Evolutionary conservation across 1,284 basidiomycete species (phyloP).

Genomic region (Cutaneotrichosporon arboriforme): DNA sequence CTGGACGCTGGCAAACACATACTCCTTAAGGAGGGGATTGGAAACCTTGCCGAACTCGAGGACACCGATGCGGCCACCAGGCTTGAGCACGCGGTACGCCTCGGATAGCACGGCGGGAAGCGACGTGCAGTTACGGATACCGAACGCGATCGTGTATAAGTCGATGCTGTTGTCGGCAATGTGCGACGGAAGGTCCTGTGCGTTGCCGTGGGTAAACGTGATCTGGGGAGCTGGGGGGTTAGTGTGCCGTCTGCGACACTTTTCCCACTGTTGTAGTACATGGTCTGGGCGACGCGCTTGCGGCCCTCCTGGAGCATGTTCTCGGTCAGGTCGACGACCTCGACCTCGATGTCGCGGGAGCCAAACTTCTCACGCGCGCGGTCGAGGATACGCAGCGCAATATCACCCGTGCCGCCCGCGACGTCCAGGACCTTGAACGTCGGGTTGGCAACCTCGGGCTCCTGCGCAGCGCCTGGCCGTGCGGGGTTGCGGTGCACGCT

Average conservation of each 20-base stretch:
- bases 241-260: no score
- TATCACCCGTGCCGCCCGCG: conserved; percentile 96
- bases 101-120: conserved; percentile 82
- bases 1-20: conserved; percentile 38
- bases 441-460: conserved; percentile 45
- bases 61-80: conserved; percentile 91
- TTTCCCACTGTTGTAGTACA: conserved; percentile 87
- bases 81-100: conserved; percentile 91
- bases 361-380: conserved; percentile 81
- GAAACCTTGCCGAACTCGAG: conserved; percentile 94
- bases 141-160: conserved; percentile 97
- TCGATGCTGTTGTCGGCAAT: conserved; percentile 76
- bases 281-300: conserved; percentile 85
- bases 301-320: conserved; percentile 93
- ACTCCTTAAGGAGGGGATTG: conserved; percentile 82
- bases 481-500: conserved; percentile 36
- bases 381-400: conserved; percentile 90
- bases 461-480: conserved; percentile 32
- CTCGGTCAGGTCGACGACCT: conserved; percentile 90
- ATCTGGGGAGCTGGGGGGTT: conserved; percentile 81
- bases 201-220: conserved; percentile 88
- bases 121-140: conserved; percentile 95
- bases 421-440: conserved; percentile 75
- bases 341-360: conserved; percentile 80
- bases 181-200: conserved; percentile 66